Conservation (phyloP, 495 filamentous ascomycete species). For the Aspergillus heteromorphus region DNA sequence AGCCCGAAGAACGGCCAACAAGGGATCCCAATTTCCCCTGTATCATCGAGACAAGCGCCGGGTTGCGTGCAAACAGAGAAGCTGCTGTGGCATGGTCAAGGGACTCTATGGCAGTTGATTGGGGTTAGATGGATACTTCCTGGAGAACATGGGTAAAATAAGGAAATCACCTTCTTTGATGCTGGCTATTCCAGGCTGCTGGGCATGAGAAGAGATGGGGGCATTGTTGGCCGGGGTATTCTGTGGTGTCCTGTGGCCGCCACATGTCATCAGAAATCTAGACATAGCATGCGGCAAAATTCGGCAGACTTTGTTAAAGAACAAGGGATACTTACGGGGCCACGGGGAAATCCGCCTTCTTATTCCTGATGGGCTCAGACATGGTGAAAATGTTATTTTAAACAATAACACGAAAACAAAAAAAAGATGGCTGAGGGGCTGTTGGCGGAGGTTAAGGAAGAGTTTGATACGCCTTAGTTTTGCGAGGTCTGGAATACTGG, state of each 20-base stretch:
- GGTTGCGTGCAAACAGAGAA: constrained; percentile 89
- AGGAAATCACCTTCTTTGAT: constrained; percentile 94
- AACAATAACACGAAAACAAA: constrained; percentile 4
- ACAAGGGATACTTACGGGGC: constrained; percentile 64
- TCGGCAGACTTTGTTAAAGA: background rate
- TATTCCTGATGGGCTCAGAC: constrained; percentile 89
- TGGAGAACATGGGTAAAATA: constrained; percentile 14
- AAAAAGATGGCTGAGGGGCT: constrained; percentile 19
- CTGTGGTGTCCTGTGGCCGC: constrained; percentile 71
- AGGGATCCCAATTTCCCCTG: constrained; percentile 91
- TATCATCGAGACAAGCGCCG: constrained; percentile 90
- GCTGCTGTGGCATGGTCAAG: constrained; percentile 82
- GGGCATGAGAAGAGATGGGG: constrained; percentile 95
- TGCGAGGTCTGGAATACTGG: constrained; percentile 41
- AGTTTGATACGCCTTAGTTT: constrained; percentile 37
- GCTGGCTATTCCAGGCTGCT: constrained; percentile 88
- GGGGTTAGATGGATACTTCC: background rate
- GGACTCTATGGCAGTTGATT: constrained; percentile 57
- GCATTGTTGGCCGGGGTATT: constrained; percentile 93
- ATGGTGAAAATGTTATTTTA: constrained; percentile 42
- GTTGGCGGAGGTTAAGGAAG: constrained; percentile 26
- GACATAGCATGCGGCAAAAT: constrained; percentile 1
- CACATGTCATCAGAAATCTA: constrained; percentile 22
- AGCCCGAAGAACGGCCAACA: constrained; percentile 92
- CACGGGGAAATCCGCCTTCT: constrained; percentile 73